Conservation (phyloP, 169 alveolate genomes). For the Eimeria zaria region DNA sequence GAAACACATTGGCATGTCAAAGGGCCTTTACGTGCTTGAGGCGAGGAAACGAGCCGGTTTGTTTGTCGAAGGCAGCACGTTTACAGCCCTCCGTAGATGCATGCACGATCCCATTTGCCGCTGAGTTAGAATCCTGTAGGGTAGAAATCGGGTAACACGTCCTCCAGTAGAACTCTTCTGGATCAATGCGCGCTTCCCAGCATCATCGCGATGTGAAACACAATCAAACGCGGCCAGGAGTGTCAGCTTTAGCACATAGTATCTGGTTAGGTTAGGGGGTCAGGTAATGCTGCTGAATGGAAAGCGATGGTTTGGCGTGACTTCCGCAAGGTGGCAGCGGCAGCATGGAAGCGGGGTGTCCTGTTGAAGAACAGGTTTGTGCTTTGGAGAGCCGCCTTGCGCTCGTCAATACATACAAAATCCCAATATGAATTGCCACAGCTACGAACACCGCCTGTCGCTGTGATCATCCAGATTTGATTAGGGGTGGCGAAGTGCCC, state of each 20-base stretch:
- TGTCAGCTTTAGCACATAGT: not conserved
- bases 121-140: not conserved
- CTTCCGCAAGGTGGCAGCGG: not conserved
- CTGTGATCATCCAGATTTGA: too few species aligned
- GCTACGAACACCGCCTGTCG: too few species aligned
- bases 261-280: not conserved
- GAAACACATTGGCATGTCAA: not conserved
- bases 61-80: not conserved
- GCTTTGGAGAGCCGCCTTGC: too few species aligned
- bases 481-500: too few species aligned
- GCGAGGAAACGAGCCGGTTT: not conserved
- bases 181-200: not conserved
- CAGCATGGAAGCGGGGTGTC: not conserved
- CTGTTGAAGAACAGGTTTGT: too few species aligned
- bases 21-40: too few species aligned
- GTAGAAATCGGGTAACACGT: not conserved
- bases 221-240: not conserved
- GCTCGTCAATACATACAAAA: too few species aligned
- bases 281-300: not conserved
- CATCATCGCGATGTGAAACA: not conserved
- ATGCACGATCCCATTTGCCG: not conserved
- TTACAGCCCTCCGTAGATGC: not conserved
- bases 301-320: not conserved
- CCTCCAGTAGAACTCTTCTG: not conserved
- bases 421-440: too few species aligned